phyloP scores from a whole-genome alignment of 2,329 filamentous ascomycete species.

The Metarhizium anisopliae region DNA sequence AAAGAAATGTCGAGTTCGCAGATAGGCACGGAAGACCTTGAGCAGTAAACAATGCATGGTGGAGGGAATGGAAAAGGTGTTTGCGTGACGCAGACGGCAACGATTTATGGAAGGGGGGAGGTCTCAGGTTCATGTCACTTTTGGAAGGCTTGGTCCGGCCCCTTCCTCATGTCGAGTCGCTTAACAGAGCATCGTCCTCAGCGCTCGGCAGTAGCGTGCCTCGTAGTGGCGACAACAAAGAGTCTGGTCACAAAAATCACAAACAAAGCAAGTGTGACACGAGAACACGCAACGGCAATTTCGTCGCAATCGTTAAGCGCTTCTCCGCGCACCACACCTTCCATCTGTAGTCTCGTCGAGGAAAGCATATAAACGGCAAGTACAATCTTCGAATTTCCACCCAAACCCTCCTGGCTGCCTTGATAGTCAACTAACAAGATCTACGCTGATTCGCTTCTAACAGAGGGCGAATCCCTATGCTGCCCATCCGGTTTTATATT shows the following conservation, averaged over 20 bases:
- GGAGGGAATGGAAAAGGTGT: not conserved
- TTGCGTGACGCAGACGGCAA: not conserved
- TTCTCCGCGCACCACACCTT: too few species aligned
- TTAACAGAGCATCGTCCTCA: too few species aligned
- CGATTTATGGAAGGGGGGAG: too few species aligned
- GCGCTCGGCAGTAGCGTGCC: not conserved
- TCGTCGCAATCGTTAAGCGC: not conserved
- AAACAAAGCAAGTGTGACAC: not conserved
- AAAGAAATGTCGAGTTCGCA: not conserved
- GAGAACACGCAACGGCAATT: not conserved
- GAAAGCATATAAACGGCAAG: too few species aligned
- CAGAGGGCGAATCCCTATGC: conserved; percentile 12
- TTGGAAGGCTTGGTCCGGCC: not conserved
- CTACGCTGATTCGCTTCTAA: conserved; percentile 11
- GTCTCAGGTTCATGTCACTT: too few species aligned
- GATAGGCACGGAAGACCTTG: not conserved
- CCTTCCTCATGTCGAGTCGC: too few species aligned
- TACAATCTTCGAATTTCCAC: not conserved
- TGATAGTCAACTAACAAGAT: conserved; percentile 3
- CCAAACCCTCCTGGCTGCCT: not conserved
- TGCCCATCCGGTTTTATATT: conserved; percentile 15
- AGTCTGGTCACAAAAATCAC: not conserved
- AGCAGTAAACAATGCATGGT: not conserved
- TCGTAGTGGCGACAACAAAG: not conserved
- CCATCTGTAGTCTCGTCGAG: too few species aligned